Evolutionary conservation across 495 filamentous ascomycete species (phyloP).

Genomic region (Bombardia bombarda): DNA sequence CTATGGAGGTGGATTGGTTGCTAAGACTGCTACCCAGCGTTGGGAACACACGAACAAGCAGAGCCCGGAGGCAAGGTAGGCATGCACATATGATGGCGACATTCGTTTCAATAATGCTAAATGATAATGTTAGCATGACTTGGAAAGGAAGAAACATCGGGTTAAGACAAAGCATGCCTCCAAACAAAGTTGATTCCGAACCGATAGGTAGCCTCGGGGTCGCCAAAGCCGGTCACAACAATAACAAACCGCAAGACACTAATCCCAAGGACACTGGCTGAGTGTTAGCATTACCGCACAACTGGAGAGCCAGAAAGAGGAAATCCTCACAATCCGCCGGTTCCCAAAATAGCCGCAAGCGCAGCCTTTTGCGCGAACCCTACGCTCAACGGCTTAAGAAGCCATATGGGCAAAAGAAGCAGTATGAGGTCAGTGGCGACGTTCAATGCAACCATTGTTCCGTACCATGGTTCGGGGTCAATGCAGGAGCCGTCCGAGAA

Average conservation of each 20-base stretch:
- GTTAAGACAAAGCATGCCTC: conserved; percentile 6
- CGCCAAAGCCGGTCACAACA: neutral
- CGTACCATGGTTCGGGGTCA: conserved; percentile 4
- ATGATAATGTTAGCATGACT: no score
- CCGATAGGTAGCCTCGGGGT: conserved; percentile 5
- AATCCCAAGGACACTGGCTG: conserved; percentile 10
- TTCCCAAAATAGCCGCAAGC: conserved; percentile 12
- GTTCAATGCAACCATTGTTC: conserved; percentile 6
- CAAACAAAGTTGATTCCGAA: conserved; percentile 14
- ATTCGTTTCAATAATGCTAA: conserved; percentile 14
- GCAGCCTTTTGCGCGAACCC: conserved; percentile 7
- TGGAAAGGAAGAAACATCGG: neutral
- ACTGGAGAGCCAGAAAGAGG: neutral
- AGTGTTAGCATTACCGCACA: neutral
- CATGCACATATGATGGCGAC: conserved; percentile 19
- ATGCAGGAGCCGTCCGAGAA: conserved; percentile 1
- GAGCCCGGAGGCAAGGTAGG: conserved; percentile 12
- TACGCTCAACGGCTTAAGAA: conserved; percentile 8
- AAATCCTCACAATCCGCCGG: conserved; percentile 16
- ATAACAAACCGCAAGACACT: conserved; percentile 13
- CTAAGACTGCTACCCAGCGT: no score
- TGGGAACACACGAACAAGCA: conserved; percentile 8
- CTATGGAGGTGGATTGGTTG: no score
- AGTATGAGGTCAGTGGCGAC: conserved; percentile 10
- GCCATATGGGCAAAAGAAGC: conserved; percentile 8